These are phyloP conservation scores for Gaertneriomyces sp. DNA, from an alignment of 192 early-diverging fungal genomes.

Conservation along the genomic window DNA sequence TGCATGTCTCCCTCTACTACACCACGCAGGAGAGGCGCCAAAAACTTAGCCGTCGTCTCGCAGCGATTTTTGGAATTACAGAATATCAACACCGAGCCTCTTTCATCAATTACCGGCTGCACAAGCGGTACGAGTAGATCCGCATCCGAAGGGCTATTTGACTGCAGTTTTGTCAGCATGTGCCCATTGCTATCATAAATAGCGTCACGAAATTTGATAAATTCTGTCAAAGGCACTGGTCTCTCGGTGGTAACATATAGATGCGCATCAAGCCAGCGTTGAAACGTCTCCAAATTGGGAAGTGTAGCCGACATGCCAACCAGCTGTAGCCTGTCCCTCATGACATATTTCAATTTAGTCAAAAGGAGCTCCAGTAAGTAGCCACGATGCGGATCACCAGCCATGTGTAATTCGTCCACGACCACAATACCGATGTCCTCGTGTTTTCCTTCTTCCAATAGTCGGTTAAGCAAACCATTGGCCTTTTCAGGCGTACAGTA, in stretches of 20 bases:
- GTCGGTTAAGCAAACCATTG: slow-evolving; percentile 30
- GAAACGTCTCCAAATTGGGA: slow-evolving; percentile 35
- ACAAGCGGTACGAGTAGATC: slow-evolving; percentile 29
- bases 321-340: slow-evolving; percentile 29
- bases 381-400: slow-evolving; percentile 34
- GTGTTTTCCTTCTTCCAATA: slow-evolving; percentile 34
- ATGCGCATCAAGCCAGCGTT: slow-evolving; percentile 34
- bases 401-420: slow-evolving; percentile 40
- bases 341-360: slow-evolving; percentile 30
- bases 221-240: slow-evolving; percentile 34
- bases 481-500: slow-evolving; percentile 18
- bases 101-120: neutral
- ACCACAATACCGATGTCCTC: slow-evolving; percentile 32
- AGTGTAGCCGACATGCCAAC: slow-evolving; percentile 44
- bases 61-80: slow-evolving; percentile 35
- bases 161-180: neutral
- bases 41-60: slow-evolving; percentile 24
- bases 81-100: slow-evolving; percentile 32
- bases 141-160: neutral
- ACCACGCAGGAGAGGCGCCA: slow-evolving; percentile 5
- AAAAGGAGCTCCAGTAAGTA: slow-evolving; percentile 37
- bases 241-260: slow-evolving; percentile 31
- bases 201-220: slow-evolving; percentile 29
- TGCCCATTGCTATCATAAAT: slow-evolving; percentile 27
- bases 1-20: neutral